A percentile compares a stretch with the other conserved stretches of the same genome.
Conservation (phyloP, 306 rosid species). For the Alnus glutinosa region DNA sequence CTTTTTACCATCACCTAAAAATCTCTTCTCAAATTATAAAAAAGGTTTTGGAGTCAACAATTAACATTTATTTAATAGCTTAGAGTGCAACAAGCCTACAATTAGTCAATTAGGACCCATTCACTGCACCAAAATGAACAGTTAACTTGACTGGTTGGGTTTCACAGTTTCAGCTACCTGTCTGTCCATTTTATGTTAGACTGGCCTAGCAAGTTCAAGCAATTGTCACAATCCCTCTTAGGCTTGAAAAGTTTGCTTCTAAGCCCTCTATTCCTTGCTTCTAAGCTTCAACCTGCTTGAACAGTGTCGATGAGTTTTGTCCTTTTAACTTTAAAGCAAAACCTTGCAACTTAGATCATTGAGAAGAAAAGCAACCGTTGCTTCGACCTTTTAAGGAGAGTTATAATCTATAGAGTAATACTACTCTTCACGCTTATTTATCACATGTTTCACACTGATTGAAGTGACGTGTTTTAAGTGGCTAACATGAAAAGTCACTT, state of each 20-base stretch:
- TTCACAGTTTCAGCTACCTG: not conserved
- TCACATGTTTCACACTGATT: no score
- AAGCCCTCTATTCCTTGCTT: conserved; percentile 14
- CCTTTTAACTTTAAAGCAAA: not conserved
- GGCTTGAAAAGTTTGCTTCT: conserved; percentile 11
- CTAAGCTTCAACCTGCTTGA: conserved; percentile 1
- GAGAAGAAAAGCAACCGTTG: not conserved
- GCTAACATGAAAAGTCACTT: no score
- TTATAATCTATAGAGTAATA: no score
- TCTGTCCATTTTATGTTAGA: not conserved
- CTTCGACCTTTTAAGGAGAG: not conserved
- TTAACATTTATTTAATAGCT: conserved; percentile 17
- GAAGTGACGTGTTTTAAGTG: no score
- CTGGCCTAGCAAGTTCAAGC: not conserved
- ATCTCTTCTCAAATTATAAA: not conserved
- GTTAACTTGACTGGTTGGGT: not conserved
- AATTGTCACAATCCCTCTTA: not conserved
- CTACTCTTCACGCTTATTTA: no score
- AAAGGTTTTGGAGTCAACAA: conserved; percentile 3
- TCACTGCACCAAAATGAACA: not conserved
- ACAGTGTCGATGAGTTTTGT: not conserved
- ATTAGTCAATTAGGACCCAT: not conserved
- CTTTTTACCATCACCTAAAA: no score
- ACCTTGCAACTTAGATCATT: conserved; percentile 8
- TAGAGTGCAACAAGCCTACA: conserved; percentile 12